Conservation (phyloP, 169 alveolate genomes). For the Plasmodium gaboni region DNA sequence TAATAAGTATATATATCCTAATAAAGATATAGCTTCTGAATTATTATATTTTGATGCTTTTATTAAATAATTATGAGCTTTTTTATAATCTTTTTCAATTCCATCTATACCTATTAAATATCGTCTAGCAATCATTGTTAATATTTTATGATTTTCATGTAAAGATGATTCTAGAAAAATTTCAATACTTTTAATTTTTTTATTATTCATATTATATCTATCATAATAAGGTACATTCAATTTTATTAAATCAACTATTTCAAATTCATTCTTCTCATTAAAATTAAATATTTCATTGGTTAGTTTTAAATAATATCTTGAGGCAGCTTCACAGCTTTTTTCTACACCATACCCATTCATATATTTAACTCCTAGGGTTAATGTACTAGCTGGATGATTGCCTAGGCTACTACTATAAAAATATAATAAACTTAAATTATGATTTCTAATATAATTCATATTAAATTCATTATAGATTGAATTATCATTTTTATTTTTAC, state of each 20-base stretch:
- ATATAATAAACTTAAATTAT: constrained; percentile 49
- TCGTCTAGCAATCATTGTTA: constrained; percentile 62
- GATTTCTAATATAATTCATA: constrained; percentile 12
- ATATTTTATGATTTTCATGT: constrained; percentile 58
- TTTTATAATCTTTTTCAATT: constrained; percentile 43
- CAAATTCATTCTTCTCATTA: constrained; percentile 55
- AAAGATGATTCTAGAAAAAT: constrained; percentile 59
- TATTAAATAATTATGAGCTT: constrained; percentile 27
- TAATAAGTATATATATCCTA: constrained; percentile 50
- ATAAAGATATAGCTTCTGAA: constrained; percentile 56
- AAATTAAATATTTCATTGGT: constrained; percentile 45
- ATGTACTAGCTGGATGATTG: constrained; percentile 59
- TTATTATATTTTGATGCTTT: constrained; percentile 52
- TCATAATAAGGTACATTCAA: constrained; percentile 56
- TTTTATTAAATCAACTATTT: constrained; percentile 33
- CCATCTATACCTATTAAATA: constrained; percentile 61
- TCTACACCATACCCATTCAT: constrained; percentile 72
- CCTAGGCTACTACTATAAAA: constrained; percentile 68
- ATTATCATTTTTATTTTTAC: constrained; percentile 5
- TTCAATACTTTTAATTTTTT: constrained; percentile 58
- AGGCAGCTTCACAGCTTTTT: constrained; percentile 56
- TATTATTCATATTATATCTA: constrained; percentile 52
- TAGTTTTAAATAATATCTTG: constrained; percentile 32
- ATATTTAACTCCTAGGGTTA: constrained; percentile 49
- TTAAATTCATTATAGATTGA: not conserved